These are phyloP conservation scores for Trifolium subterraneum DNA, from an alignment of 306 rosid genomes.

Conservation along the genomic window DNA sequence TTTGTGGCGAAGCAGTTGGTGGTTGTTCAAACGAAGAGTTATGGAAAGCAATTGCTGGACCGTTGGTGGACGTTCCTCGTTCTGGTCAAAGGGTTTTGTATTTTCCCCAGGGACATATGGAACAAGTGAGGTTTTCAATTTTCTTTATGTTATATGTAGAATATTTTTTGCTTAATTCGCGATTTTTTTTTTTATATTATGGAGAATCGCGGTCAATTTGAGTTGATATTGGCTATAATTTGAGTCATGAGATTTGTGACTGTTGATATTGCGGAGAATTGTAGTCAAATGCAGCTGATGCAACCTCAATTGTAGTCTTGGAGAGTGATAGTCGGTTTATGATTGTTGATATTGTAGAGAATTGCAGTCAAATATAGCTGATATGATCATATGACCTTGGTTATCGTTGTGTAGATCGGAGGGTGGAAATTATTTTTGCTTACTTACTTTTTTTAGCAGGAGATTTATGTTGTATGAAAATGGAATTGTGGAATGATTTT, in stretches of 20 bases:
- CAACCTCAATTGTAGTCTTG: not conserved
- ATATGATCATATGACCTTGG: not conserved
- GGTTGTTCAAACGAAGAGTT: slow-evolving; percentile 62
- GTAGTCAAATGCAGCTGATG: not conserved
- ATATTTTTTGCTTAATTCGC: not conserved
- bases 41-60: slow-evolving; percentile 92
- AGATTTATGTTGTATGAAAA: no score
- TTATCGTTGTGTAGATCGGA: not conserved
- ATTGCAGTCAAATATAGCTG: not conserved
- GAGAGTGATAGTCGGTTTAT: not conserved
- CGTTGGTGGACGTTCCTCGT: slow-evolving; percentile 83
- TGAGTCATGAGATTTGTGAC: not conserved
- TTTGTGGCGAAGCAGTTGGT: slow-evolving; percentile 26
- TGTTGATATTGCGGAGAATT: not conserved
- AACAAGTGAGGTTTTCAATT: slow-evolving; percentile 63
- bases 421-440: not conserved
- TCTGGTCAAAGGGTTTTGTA: slow-evolving; percentile 69
- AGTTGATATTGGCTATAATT: not conserved
- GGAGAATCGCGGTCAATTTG: not conserved
- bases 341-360: not conserved
- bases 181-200: not conserved
- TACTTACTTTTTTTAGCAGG: slow-evolving; percentile 6
- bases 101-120: slow-evolving; percentile 97
- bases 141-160: not conserved
- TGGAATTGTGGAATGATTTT: not conserved